Evolutionary conservation across 2,329 filamentous ascomycete species (phyloP), one percentile per base, ranked within the genome.

Genomic region (Parascedosporium putredinis): DNA sequence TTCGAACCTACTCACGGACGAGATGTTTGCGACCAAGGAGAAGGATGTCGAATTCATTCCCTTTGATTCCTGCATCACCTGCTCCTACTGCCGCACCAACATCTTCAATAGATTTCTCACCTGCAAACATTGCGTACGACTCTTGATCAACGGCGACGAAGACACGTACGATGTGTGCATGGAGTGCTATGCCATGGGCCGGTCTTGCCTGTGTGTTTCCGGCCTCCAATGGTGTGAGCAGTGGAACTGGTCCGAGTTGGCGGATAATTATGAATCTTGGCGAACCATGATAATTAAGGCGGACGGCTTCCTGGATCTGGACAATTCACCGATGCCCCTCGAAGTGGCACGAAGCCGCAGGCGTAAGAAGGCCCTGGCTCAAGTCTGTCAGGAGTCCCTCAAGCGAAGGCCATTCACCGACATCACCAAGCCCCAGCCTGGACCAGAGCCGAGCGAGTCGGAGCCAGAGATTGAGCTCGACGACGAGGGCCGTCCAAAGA

Each of bases 111-210:
- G 89, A 3, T 98, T 98, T 61, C 68, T 98, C 22, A 95, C 90
- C 3, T 98, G 93, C 70, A 88, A 88, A 52, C 78, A 83, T 49
- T 98, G 93, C 63, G 78, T 88, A 43, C 75, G 83, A 31, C 71
- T 75, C 45, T 72, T 87, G 18, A 71, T 77, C 9, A 76, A 77
- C 52, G 86, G 81, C 27, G 79, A 76, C 14, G 84, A 88, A 50
- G 87, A 97, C 60, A 87, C 87, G 0, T 98, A 97, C 62, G 93
- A 98, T 63, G 76, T 98, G 20, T 98, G 93, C 61, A 90, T 98
- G 86, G 93, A 98, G 57, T 98, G 93, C 62, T 98, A 95, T 61
- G 86, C 83, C n/a, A 95, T 97, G 86, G 93, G 93, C 20, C 81
- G 93, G 47, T 95, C 90, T 43, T 98, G 93, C 62, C 80, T 79